Conservation (phyloP, 768 basidiomycete species). For the Serendipita vermifera region DNA sequence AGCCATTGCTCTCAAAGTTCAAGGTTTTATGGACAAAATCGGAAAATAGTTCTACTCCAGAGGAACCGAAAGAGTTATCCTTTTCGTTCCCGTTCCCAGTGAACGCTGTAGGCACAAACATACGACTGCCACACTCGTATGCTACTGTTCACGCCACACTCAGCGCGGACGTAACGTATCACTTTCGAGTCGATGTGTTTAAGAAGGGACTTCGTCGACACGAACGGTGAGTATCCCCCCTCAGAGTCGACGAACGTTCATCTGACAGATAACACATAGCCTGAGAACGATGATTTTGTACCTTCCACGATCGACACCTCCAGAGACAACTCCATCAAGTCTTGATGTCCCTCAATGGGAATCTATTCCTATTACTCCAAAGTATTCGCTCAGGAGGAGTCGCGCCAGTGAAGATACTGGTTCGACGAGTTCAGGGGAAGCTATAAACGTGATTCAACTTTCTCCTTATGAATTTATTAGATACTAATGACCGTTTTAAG, state of each 20-base stretch:
- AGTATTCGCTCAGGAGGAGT: background rate
- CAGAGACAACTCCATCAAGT: background rate
- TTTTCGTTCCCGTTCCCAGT: constrained; percentile 33
- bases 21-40: constrained; percentile 5
- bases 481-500: background rate
- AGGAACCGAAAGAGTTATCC: constrained; percentile 15
- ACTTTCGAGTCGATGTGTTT: constrained; percentile 27
- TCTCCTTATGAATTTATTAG: too few relatives aligned
- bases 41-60: background rate
- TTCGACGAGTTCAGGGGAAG: background rate
- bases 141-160: constrained; percentile 23
- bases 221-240: constrained; percentile 25
- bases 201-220: constrained; percentile 30
- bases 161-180: constrained; percentile 26
- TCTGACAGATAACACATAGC: background rate
- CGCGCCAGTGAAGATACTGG: background rate
- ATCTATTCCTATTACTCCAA: background rate
- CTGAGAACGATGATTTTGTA: constrained; percentile 3
- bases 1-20: background rate
- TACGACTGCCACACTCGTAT: constrained; percentile 30
- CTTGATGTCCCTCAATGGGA: constrained; percentile 5
- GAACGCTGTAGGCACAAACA: constrained; percentile 21
- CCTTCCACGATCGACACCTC: background rate
- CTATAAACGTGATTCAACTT: background rate
- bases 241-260: background rate